Conservation (phyloP, 2,329 filamentous ascomycete species). For the Aureobasidium sp. region DNA sequence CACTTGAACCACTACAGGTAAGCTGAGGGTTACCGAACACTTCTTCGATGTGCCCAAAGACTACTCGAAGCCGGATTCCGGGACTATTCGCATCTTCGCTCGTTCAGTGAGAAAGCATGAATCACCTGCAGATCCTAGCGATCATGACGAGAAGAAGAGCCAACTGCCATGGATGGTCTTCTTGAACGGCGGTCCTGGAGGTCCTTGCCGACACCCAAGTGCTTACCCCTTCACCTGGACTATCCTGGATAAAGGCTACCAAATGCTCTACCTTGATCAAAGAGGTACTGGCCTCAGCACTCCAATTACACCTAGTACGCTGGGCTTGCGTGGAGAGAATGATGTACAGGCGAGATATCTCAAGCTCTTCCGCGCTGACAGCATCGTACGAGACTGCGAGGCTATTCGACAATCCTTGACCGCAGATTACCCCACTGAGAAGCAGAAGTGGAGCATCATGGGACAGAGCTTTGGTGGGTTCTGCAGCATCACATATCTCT, state of each 20-base stretch:
- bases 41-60: slow-evolving; percentile 83
- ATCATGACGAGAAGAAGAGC: slow-evolving; percentile 37
- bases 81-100: slow-evolving; percentile 66
- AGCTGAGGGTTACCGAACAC: slow-evolving; percentile 68
- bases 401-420: slow-evolving; percentile 72
- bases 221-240: slow-evolving; percentile 61
- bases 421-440: slow-evolving; percentile 54
- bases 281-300: slow-evolving; percentile 80
- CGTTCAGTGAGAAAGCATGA: slow-evolving; percentile 63
- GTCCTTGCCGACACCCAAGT: slow-evolving; percentile 67
- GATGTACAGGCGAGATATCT: slow-evolving; percentile 71
- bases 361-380: slow-evolving; percentile 79
- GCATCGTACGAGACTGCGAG: slow-evolving; percentile 81
- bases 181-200: slow-evolving; percentile 79
- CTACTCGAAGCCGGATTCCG: slow-evolving; percentile 52
- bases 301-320: slow-evolving; percentile 64
- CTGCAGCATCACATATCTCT: slow-evolving; percentile 74
- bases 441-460: slow-evolving; percentile 74
- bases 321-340: slow-evolving; percentile 55
- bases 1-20: slow-evolving; percentile 44
- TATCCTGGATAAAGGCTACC: slow-evolving; percentile 72
- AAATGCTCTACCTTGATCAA: slow-evolving; percentile 79
- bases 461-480: slow-evolving; percentile 93
- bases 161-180: slow-evolving; percentile 58
- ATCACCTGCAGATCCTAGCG: slow-evolving; percentile 44